Conservation (phyloP, 257 asterid genomes). For the Lycium barbarum region DNA sequence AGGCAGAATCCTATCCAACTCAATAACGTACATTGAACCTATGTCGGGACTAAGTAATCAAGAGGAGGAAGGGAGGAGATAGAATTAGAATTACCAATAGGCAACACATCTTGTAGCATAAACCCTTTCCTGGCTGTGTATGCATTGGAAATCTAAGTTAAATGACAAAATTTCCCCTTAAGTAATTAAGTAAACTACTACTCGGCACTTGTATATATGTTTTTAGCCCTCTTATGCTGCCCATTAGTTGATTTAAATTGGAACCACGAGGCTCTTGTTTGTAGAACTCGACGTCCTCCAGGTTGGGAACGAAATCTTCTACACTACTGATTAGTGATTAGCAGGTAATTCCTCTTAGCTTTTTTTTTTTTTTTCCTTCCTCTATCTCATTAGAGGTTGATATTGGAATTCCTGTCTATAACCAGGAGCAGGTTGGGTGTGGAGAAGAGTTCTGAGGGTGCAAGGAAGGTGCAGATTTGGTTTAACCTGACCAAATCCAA, state of each 20-base stretch:
- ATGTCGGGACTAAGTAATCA: background rate
- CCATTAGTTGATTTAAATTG: too few species aligned
- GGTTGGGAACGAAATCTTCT: too few species aligned
- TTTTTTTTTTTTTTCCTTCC: too few species aligned
- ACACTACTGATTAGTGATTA: too few species aligned
- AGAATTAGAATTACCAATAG: background rate
- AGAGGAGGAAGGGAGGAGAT: background rate
- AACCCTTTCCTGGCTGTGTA: background rate
- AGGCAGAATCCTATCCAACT: background rate
- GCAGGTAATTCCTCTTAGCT: too few species aligned
- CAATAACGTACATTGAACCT: background rate
- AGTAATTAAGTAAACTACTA: too few species aligned
- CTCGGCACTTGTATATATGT: too few species aligned
- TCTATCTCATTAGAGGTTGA: background rate
- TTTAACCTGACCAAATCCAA: background rate
- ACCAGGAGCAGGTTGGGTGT: background rate
- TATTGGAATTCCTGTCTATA: background rate
- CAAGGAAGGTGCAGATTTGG: background rate
- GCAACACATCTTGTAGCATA: conserved; percentile 3
- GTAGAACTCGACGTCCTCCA: too few species aligned
- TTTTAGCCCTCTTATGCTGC: too few species aligned
- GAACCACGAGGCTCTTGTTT: too few species aligned
- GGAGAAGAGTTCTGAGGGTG: background rate
- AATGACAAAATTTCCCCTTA: background rate
- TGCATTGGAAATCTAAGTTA: background rate